Evolutionary conservation across 768 basidiomycete genomes (phyloP).

Genomic region (Candolleomyces eurysporus): DNA sequence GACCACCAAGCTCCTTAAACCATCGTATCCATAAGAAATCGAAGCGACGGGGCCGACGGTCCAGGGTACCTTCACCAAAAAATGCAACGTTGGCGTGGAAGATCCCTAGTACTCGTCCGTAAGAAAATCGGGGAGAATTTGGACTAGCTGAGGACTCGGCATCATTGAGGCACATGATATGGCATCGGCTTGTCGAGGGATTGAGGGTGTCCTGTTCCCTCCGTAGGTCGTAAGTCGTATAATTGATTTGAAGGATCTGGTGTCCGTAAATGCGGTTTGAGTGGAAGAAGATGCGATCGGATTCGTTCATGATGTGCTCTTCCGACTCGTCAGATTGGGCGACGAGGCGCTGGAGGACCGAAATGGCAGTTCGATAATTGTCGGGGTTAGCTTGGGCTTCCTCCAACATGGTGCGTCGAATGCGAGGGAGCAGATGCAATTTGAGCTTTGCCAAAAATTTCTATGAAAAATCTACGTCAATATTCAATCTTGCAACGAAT

Average conservation of each 20-base stretch:
- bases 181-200: neutral
- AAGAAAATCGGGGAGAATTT: conserved; percentile 31
- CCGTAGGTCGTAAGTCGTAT: conserved; percentile 15
- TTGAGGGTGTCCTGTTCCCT: conserved; percentile 17
- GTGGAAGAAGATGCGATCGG: neutral
- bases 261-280: conserved; percentile 8
- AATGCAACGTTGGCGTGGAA: conserved; percentile 1
- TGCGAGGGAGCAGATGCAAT: conserved; percentile 29
- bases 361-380: neutral
- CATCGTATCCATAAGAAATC: neutral
- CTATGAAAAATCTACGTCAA: neutral
- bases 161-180: neutral
- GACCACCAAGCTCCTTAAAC: neutral
- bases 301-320: conserved; percentile 9
- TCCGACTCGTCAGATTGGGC: conserved; percentile 2
- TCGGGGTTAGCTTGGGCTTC: too few species aligned
- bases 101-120: conserved; percentile 19
- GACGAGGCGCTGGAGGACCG: neutral
- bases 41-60: neutral
- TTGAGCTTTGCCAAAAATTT: conserved; percentile 30
- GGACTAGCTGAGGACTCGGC: neutral
- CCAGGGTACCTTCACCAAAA: neutral
- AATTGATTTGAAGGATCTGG: conserved; percentile 13
- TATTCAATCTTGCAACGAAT: neutral
- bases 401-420: conserved; percentile 11